Evolutionary conservation across 176 grass and related monocot species (phyloP).

Genomic region (sorghum (Sorghum bicolor)): Sorghum_bicolor_NCBIv3 NC_012873.2:38501-39000

Average conservation of each 20-base stretch:
- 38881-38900: background rate
- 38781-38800: conserved; percentile 75
- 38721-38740: conserved; percentile 91
- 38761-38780: conserved; percentile 84
- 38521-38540: conserved; percentile 2
- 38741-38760: conserved; percentile 81
- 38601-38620: conserved; percentile 1
- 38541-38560: background rate
- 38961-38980: background rate
- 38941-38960: background rate
- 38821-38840: background rate
- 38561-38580: conserved; percentile 12
- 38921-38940: background rate
- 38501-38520: background rate
- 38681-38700: background rate
- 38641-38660: background rate
- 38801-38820: conserved; percentile 8
- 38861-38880: background rate
- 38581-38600: background rate
- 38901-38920: background rate
- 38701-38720: conserved; percentile 84
- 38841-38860: background rate
- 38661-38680: background rate
- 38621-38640: background rate
- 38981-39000: background rate